Conservation (phyloP, 805 yeast genomes). For the Teunomyces cretensis region DNA sequence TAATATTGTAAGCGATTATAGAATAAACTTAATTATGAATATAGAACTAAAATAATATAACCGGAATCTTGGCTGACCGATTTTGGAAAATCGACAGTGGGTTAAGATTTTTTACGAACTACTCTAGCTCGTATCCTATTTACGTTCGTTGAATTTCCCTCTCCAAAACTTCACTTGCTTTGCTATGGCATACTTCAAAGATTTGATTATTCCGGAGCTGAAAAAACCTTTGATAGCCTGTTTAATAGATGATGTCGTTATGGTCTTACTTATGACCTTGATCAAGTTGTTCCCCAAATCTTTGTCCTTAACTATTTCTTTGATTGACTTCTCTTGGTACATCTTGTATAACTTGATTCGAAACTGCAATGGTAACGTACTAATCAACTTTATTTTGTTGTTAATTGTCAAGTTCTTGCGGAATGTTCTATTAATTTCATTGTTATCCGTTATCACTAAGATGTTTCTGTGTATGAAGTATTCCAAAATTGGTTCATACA, state of each 20-base stretch:
- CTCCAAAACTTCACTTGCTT: conserved; percentile 44
- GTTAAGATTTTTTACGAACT: too few species aligned
- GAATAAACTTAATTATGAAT: neutral
- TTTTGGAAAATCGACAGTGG: too few species aligned
- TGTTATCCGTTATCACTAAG: conserved; percentile 14
- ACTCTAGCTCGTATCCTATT: too few species aligned
- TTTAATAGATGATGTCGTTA: conserved; percentile 60
- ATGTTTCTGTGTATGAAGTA: conserved; percentile 21
- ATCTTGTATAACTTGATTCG: conserved; percentile 22
- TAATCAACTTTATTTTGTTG: conserved; percentile 19
- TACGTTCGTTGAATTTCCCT: conserved; percentile 6
- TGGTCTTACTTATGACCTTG: conserved; percentile 43
- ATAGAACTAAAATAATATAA: neutral
- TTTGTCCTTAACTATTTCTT: conserved; percentile 43
- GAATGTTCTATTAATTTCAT: conserved; percentile 12
- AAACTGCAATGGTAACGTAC: conserved; percentile 21
- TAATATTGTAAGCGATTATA: neutral
- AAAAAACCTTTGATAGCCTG: conserved; percentile 83
- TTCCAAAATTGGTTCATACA: conserved; percentile 64
- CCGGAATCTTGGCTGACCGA: too few species aligned
- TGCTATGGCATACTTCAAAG: conserved; percentile 72
- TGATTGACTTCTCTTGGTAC: conserved; percentile 40
- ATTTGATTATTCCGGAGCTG: conserved; percentile 79
- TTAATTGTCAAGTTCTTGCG: conserved; percentile 18
- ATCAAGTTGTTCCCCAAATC: conserved; percentile 33